Evolutionary conservation across 208 protist genomes (phyloP).

Genomic region (Strigomonas culicis): DNA sequence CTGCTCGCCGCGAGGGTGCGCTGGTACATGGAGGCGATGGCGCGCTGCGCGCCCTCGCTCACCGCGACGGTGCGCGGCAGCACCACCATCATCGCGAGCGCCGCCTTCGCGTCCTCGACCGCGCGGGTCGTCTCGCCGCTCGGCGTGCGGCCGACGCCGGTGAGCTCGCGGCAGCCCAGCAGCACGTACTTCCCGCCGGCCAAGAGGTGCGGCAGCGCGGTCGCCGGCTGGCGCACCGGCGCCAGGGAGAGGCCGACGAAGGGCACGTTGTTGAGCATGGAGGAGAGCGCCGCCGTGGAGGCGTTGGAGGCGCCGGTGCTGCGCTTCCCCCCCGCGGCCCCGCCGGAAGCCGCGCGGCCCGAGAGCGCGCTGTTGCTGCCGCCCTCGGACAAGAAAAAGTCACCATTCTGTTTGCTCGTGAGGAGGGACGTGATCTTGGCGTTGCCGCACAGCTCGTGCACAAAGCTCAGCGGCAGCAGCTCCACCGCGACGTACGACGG

Average conservation of each 20-base stretch:
- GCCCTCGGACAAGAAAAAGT: background rate
- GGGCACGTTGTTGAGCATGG: constrained; percentile 18
- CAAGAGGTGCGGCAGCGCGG: background rate
- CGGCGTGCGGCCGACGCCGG: no score
- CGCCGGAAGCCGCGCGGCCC: background rate
- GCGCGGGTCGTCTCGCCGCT: background rate
- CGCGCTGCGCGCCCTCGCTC: background rate
- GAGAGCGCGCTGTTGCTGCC: background rate
- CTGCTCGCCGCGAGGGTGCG: background rate
- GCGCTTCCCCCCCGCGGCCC: background rate
- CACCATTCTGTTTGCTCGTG: background rate
- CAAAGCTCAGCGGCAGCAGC: constrained; percentile 32
- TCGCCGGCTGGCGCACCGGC: constrained; percentile 16
- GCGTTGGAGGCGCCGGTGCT: background rate
- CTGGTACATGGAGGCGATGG: background rate
- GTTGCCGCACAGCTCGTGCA: constrained; percentile 29
- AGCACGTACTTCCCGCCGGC: background rate
- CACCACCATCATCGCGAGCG: background rate
- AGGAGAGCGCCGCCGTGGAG: constrained; percentile 5
- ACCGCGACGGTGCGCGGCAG: background rate
- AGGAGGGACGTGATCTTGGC: constrained; percentile 7
- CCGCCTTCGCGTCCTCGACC: background rate
- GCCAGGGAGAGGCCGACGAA: constrained; percentile 14
- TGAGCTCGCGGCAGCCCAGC: background rate
- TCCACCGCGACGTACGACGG: constrained; percentile 26